Evolutionary conservation across 257 asterid genomes (phyloP).

Genomic region (Gardenia jasminoides): DNA sequence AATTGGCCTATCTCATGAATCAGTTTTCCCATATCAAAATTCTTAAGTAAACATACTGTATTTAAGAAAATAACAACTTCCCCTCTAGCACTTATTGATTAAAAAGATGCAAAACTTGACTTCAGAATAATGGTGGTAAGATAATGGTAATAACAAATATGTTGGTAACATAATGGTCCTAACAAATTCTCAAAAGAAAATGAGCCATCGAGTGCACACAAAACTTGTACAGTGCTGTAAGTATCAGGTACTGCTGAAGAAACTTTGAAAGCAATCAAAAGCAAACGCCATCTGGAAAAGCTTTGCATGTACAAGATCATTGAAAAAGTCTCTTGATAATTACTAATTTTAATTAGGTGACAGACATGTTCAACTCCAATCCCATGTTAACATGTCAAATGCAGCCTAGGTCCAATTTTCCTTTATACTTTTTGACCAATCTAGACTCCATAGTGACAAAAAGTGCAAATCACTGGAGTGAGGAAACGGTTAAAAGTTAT

Average conservation of each 20-base stretch:
- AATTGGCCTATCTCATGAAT: neutral
- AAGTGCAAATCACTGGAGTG: neutral
- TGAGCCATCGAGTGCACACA: neutral
- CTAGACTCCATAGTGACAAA: neutral
- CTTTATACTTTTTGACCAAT: neutral
- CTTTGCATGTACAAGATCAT: neutral
- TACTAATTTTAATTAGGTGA: neutral
- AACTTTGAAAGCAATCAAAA: neutral
- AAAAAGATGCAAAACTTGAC: neutral
- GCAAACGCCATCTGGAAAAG: neutral
- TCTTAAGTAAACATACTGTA: too few relatives aligned
- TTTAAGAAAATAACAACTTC: too few relatives aligned
- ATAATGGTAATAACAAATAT: too few relatives aligned
- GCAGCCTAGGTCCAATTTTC: neutral
- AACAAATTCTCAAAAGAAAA: too few relatives aligned
- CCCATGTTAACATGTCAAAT: neutral
- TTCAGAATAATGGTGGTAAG: neutral
- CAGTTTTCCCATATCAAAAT: neutral
- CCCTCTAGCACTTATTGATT: neutral
- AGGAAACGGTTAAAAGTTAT: neutral
- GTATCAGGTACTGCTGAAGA: neutral
- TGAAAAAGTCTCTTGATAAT: neutral
- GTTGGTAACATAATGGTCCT: too few relatives aligned
- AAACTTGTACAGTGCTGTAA: neutral
- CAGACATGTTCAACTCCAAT: neutral